phyloP scores from a whole-genome alignment of 106 monocot species.

The Acorus gramineus region DNA sequence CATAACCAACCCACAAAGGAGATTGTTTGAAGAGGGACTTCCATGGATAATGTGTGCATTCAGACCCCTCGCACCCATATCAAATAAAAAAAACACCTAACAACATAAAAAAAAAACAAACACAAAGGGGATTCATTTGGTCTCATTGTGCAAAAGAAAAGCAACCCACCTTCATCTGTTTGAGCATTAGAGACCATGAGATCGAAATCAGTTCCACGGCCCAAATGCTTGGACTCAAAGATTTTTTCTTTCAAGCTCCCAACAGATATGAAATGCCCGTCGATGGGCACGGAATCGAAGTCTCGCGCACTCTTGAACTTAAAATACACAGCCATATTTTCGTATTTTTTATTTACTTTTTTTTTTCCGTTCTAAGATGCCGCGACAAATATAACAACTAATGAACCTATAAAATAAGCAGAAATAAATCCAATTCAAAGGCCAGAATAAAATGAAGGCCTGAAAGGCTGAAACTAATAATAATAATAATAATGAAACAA shows the following conservation, averaged over 20 bases:
- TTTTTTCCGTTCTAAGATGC: not conserved
- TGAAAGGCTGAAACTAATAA: too few species aligned
- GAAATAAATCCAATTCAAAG: too few species aligned
- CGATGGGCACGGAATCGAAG: constrained; percentile 80
- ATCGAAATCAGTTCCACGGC: constrained; percentile 93
- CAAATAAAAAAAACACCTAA: too few species aligned
- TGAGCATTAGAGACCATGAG: constrained; percentile 94
- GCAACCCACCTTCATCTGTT: constrained; percentile 87
- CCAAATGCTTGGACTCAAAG: constrained; percentile 96
- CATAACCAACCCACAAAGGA: too few species aligned
- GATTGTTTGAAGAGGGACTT: too few species aligned
- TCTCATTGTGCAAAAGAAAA: constrained; percentile 10
- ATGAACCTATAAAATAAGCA: too few species aligned
- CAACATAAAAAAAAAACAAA: not conserved
- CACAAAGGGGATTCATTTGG: too few species aligned
- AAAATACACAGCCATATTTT: constrained; percentile 89
- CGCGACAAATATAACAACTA: too few species aligned
- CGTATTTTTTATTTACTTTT: constrained; percentile 11
- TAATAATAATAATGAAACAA: too few species aligned
- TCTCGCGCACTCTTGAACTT: constrained; percentile 99
- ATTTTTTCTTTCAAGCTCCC: constrained; percentile 86
- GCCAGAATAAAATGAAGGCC: too few species aligned
- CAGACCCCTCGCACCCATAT: too few species aligned
- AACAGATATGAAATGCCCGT: constrained; percentile 96
- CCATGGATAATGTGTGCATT: too few species aligned